These are phyloP conservation scores for Catunica adiposa DNA, from an alignment of 2,329 filamentous ascomycete genomes.

Conservation along the genomic window DNA sequence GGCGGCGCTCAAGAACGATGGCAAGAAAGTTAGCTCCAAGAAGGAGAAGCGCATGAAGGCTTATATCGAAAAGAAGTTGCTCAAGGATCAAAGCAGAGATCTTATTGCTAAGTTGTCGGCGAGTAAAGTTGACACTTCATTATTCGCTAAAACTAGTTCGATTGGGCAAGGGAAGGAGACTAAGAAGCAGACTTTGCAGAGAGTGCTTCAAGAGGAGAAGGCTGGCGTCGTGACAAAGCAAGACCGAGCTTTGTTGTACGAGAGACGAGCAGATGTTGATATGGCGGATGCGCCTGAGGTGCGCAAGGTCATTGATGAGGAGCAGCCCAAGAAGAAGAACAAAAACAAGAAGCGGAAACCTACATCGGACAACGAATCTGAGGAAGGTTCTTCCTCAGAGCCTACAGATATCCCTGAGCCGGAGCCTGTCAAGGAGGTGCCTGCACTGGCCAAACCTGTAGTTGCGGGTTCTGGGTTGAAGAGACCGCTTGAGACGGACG, in stretches of 20 bases:
- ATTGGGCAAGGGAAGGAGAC: constrained; percentile 57
- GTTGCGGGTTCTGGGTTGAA: constrained; percentile 65
- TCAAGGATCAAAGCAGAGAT: constrained; percentile 79
- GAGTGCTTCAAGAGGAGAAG: constrained; percentile 46
- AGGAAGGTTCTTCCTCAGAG: neutral
- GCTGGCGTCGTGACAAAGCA: constrained; percentile 45
- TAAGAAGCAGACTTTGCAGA: constrained; percentile 50
- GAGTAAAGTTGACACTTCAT: constrained; percentile 63
- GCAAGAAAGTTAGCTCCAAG: constrained; percentile 44
- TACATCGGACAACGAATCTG: neutral
- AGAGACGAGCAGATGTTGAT: constrained; percentile 18
- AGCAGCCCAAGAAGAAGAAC: constrained; percentile 20
- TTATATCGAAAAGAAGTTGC: constrained; percentile 74
- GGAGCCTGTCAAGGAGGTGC: neutral
- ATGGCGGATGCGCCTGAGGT: constrained; percentile 3
- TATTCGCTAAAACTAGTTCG: constrained; percentile 61
- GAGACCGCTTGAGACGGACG: constrained; percentile 64
- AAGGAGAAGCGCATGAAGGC: constrained; percentile 52
- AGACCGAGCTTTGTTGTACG: constrained; percentile 36
- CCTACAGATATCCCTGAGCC: constrained; percentile 3
- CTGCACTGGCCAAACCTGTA: constrained; percentile 14
- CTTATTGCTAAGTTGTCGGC: constrained; percentile 69
- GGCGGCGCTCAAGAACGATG: constrained; percentile 36
- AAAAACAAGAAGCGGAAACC: constrained; percentile 17
- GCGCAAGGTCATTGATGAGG: constrained; percentile 17